A percentile compares a stretch with the other conserved stretches of the same genome.
Evolutionary conservation across 805 yeast genomes (phyloP).

Genomic region (Cyberlindnera petersonii): DNA sequence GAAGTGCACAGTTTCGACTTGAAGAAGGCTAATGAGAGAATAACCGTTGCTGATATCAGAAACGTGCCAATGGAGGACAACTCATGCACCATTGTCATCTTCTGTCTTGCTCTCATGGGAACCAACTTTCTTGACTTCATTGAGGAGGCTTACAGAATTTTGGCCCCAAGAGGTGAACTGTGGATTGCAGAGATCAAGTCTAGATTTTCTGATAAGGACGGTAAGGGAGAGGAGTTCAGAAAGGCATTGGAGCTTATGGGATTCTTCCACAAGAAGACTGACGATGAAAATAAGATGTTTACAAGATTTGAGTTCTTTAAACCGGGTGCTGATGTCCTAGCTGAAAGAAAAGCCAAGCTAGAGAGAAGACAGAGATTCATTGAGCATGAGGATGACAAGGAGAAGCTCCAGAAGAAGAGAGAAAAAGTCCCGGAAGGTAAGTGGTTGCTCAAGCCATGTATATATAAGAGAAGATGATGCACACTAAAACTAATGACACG

Average conservation of each 20-base stretch:
- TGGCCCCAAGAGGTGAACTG: slow-evolving; percentile 87
- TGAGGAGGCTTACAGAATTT: slow-evolving; percentile 80
- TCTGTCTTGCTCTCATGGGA: slow-evolving; percentile 95
- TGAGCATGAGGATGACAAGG: slow-evolving; percentile 63
- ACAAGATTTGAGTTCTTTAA: slow-evolving; percentile 91
- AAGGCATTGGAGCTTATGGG: slow-evolving; percentile 74
- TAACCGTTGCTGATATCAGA: slow-evolving; percentile 95
- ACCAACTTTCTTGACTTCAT: slow-evolving; percentile 92
- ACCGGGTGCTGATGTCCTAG: slow-evolving; percentile 66
- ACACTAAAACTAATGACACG: not conserved
- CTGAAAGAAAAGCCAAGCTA: slow-evolving; percentile 56
- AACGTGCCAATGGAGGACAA: slow-evolving; percentile 79
- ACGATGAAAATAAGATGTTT: slow-evolving; percentile 87
- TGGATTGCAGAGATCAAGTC: slow-evolving; percentile 99
- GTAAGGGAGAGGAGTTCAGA: slow-evolving; percentile 77
- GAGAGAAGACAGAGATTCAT: slow-evolving; percentile 64
- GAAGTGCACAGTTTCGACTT: slow-evolving; percentile 88
- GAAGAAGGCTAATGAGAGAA: slow-evolving; percentile 80
- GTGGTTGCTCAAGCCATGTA: slow-evolving; percentile 93
- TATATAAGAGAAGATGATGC: slow-evolving; percentile 78
- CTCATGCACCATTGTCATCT: slow-evolving; percentile 83
- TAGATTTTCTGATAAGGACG: slow-evolving; percentile 71
- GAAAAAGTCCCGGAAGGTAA: slow-evolving; percentile 63
- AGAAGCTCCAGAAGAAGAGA: slow-evolving; percentile 54
- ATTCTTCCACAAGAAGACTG: slow-evolving; percentile 84